Evolutionary conservation across 1,284 basidiomycete species (phyloP).

Genomic region (Ustilago curta): DNA sequence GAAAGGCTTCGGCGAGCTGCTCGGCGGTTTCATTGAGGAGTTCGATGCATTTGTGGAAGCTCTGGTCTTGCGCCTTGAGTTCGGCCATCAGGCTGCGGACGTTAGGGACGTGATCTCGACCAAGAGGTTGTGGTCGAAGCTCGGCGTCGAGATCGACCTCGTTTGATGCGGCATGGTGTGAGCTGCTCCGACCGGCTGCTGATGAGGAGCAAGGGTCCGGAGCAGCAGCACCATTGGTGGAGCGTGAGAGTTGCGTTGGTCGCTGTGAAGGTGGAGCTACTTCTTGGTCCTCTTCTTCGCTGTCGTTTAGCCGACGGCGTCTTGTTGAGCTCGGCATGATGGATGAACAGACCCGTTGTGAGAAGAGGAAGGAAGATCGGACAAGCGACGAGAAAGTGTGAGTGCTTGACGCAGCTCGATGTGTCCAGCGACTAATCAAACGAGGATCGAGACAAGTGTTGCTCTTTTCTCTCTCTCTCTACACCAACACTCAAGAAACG

Average conservation of each 20-base stretch:
- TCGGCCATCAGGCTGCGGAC: slow-evolving; percentile 23
- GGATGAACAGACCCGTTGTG: background rate
- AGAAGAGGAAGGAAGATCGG: background rate
- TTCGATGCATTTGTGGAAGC: slow-evolving; percentile 28
- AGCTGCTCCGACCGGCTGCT: slow-evolving; percentile 12
- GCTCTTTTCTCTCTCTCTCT: slow-evolving; percentile 24
- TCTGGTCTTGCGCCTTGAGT: slow-evolving; percentile 25
- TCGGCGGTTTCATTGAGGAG: slow-evolving; percentile 46
- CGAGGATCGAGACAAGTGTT: slow-evolving; percentile 11
- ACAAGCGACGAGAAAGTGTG: background rate
- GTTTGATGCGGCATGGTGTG: background rate
- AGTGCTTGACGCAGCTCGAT: background rate
- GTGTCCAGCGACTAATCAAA: slow-evolving; percentile 6
- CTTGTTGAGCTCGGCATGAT: slow-evolving; percentile 32
- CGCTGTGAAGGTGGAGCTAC: slow-evolving; percentile 20
- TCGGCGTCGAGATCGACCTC: slow-evolving; percentile 12
- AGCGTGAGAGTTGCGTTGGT: slow-evolving; percentile 13
- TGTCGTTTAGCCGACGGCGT: slow-evolving; percentile 27
- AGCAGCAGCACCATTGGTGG: slow-evolving; percentile 1
- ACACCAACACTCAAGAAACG: slow-evolving; percentile 14
- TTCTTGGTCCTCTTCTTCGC: slow-evolving; percentile 19
- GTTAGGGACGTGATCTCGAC: slow-evolving; percentile 29
- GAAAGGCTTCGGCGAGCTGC: slow-evolving; percentile 39
- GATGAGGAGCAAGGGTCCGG: background rate
- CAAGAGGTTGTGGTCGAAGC: slow-evolving; percentile 32